Conservation (phyloP, 305 asterid species). For the Fraxinus nigra region DNA sequence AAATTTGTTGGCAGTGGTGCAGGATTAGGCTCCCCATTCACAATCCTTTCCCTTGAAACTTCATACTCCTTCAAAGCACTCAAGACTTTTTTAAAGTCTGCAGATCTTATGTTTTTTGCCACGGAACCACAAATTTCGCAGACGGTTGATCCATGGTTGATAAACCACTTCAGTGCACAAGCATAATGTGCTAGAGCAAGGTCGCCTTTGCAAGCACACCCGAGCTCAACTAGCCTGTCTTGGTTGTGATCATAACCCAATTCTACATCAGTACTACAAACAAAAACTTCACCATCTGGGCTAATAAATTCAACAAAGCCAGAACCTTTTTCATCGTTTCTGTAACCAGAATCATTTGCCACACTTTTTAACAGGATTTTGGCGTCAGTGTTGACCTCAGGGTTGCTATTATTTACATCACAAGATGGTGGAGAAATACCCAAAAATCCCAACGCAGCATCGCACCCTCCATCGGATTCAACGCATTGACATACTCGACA, state of each 20-base stretch:
- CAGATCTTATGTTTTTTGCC: slow-evolving; percentile 54
- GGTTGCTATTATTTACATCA: slow-evolving; percentile 30
- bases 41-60: slow-evolving; percentile 56
- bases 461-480: slow-evolving; percentile 78
- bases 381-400: slow-evolving; percentile 37
- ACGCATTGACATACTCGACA: slow-evolving; percentile 91
- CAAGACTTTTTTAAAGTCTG: slow-evolving; percentile 65
- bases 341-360: slow-evolving; percentile 32
- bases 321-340: slow-evolving; percentile 43
- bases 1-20: slow-evolving; percentile 39
- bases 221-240: slow-evolving; percentile 69
- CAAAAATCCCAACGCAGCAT: slow-evolving; percentile 63
- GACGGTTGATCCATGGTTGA: slow-evolving; percentile 79
- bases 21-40: slow-evolving; percentile 74
- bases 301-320: slow-evolving; percentile 72
- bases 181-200: slow-evolving; percentile 88
- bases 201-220: slow-evolving; percentile 85
- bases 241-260: slow-evolving; percentile 55
- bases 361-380: slow-evolving; percentile 30
- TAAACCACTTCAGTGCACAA: slow-evolving; percentile 94
- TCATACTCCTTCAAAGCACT: slow-evolving; percentile 71
- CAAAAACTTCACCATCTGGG: slow-evolving; percentile 82
- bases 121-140: slow-evolving; percentile 84
- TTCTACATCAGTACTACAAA: slow-evolving; percentile 72
- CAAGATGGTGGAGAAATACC: slow-evolving; percentile 59